Base-by-base conservation (phyloP, 2,329 filamentous ascomycete species). In the Ophiostoma himal-ulmi region DNA sequence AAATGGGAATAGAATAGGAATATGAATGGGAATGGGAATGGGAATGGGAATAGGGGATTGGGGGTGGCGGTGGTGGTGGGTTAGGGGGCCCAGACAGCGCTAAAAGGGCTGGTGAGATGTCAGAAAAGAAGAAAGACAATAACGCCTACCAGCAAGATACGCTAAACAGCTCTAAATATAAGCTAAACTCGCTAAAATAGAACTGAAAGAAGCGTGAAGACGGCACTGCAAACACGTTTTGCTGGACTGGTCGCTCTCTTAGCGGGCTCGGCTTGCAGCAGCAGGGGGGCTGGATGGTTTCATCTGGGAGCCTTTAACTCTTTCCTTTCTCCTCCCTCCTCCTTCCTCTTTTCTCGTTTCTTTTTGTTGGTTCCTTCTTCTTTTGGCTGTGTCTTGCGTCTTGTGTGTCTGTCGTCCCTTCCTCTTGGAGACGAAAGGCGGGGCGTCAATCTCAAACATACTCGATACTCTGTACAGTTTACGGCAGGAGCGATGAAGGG, bases 171-270 rank as follows among this genome's bases (percentile, higher is more conserved):
- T 44, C 17, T 20, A 48, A 48, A 48, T 48, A 48, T 39, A 39
- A 39, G 13, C 41, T 30, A 44, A 17, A 17, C 44, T 20, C 44
- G 44, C 44, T 48, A 48, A 20, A 5, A 48, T 1, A 48, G 3
- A 20, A 5, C 20, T 1, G 14, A 17, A 44, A 4, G 39, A 44
- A 57, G 22, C 22, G 10, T 57, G 22, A 57, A 57, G 52, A 57
- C n/a, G 52, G 52, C 52, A 57, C 52, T 57, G n/a, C n/a, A 57
- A 17, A 57, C 52, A 57, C 52, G 52, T 57, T 57, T 57, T 57
- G 30, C 52, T 26, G 52, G 52, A 57, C 52, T 57, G 26, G 52
- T 57, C n/a, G 52, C 52, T 57, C n/a, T 57, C 11, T 22, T 57
- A 57, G 52, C 52, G 52, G 52, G 44, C 44, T 17, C 30, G 30